Evolutionary conservation across 495 filamentous ascomycete species (phyloP).

Genomic region (Hyaloscypha bicolor): DNA sequence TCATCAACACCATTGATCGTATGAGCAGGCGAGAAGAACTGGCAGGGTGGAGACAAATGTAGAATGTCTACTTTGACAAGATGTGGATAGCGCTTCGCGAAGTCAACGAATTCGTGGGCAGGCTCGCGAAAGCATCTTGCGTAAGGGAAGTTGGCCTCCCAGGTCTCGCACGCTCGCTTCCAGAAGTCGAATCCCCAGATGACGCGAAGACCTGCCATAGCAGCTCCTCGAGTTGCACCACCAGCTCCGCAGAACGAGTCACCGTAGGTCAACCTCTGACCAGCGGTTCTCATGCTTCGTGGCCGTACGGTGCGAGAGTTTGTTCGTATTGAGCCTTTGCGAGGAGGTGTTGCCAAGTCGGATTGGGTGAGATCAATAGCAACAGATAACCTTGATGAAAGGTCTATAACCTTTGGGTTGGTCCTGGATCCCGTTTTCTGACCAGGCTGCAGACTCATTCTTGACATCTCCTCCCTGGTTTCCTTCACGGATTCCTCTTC

Average conservation of each 20-base stretch:
- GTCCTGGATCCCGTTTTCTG: not conserved
- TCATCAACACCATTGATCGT: conserved; percentile 66
- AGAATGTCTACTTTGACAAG: conserved; percentile 62
- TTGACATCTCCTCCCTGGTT: conserved; percentile 9
- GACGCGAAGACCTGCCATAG: conserved; percentile 59
- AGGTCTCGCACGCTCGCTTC: conserved; percentile 55
- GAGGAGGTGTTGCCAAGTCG: conserved; percentile 7
- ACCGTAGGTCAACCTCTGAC: conserved; percentile 31
- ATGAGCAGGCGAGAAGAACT: conserved; percentile 79
- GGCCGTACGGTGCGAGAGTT: not conserved
- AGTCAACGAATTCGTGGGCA: conserved; percentile 50
- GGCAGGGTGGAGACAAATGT: conserved; percentile 85
- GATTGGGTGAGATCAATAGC: conserved; percentile 8
- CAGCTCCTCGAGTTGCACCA: conserved; percentile 71
- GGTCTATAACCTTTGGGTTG: not conserved
- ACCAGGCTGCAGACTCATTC: not conserved
- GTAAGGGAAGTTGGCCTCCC: conserved; percentile 59
- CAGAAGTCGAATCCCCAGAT: conserved; percentile 67
- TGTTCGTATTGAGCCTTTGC: not conserved
- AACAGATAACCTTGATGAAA: not conserved
- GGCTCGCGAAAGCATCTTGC: conserved; percentile 45
- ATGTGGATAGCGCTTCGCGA: conserved; percentile 33
- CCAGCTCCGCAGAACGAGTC: conserved; percentile 68
- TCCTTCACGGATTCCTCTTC: not conserved
- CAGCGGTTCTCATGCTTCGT: conserved; percentile 5